Conservation (phyloP, 805 yeast genomes). For the Huiozyma naganishii region DNA sequence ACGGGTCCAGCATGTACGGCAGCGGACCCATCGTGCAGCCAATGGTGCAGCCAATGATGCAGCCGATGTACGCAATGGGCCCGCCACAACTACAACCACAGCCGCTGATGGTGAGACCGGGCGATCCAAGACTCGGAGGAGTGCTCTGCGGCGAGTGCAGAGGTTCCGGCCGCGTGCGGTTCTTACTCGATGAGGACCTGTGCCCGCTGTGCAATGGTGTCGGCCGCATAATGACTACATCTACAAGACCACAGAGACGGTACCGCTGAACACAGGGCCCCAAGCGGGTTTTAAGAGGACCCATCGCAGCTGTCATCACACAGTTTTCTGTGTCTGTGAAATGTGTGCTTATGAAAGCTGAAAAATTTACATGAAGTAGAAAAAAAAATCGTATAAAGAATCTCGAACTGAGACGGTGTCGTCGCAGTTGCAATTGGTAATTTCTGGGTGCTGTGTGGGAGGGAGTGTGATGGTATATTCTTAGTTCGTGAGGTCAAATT, state of each 20-base stretch:
- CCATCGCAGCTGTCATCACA: no score
- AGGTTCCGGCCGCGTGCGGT: constrained; percentile 48
- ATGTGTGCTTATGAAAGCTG: no score
- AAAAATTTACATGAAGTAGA: no score
- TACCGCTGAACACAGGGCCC: not conserved
- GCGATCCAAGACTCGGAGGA: constrained; percentile 74
- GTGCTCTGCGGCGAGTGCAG: constrained; percentile 59
- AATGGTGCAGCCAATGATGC: not conserved
- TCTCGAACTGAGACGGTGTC: no score
- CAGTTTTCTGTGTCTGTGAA: no score
- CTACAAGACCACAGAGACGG: not conserved
- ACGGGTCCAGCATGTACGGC: constrained; percentile 4
- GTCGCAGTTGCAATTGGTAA: no score
- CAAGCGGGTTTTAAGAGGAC: no score
- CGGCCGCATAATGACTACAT: constrained; percentile 37
- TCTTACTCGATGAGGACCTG: constrained; percentile 48
- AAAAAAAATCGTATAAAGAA: no score
- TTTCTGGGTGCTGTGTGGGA: no score
- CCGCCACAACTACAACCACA: constrained; percentile 3
- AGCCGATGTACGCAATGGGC: constrained; percentile 2
- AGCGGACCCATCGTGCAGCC: not conserved
- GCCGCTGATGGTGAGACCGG: constrained; percentile 47
- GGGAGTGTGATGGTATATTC: no score
- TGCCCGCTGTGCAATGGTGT: constrained; percentile 60
- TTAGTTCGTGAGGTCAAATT: no score